These are phyloP conservation scores for Stromatinia cepivora DNA, from an alignment of 2,329 filamentous ascomycete species.

Conservation along the genomic window DNA sequence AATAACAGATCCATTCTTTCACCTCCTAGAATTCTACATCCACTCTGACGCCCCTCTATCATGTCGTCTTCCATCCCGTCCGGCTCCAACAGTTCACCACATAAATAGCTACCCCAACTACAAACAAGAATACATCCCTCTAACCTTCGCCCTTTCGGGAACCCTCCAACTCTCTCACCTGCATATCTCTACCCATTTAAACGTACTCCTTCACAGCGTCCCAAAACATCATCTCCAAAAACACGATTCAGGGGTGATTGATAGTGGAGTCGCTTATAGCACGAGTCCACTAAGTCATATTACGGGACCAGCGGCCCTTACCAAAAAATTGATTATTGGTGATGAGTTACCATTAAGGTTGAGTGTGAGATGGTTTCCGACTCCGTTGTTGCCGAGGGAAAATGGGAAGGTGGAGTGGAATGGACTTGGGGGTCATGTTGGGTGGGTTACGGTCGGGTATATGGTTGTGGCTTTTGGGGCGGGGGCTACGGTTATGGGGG, in stretches of 20 bases:
- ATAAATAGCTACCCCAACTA: constrained; percentile 45
- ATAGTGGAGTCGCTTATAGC: constrained; percentile 85
- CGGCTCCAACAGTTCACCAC: constrained; percentile 51
- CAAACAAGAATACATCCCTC: constrained; percentile 68
- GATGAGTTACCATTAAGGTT: constrained; percentile 79
- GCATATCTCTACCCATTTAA: constrained; percentile 86
- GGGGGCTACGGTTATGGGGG: constrained; percentile 53
- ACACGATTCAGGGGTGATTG: constrained; percentile 74
- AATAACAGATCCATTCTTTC: constrained; percentile 78
- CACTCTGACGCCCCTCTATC: constrained; percentile 92
- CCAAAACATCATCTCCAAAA: constrained; percentile 62
- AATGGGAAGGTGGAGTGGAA: constrained; percentile 65
- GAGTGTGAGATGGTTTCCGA: constrained; percentile 84
- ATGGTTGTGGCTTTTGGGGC: constrained; percentile 59
- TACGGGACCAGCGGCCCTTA: constrained; percentile 49
- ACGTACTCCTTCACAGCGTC: constrained; percentile 73
- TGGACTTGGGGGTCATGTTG: constrained; percentile 61
- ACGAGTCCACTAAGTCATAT: constrained; percentile 54
- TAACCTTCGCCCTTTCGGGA: constrained; percentile 86
- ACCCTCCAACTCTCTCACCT: constrained; percentile 86
- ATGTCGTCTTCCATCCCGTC: constrained; percentile 83
- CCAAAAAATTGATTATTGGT: constrained; percentile 76
- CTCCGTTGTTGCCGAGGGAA: constrained; percentile 66
- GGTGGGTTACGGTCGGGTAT: constrained; percentile 62
- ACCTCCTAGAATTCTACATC: constrained; percentile 94